A percentile compares a stretch with the other conserved stretches of the same genome.
These are phyloP conservation scores for Solanum chiquidenum DNA, from an alignment of 257 asterid genomes.

Conservation along the genomic window DNA sequence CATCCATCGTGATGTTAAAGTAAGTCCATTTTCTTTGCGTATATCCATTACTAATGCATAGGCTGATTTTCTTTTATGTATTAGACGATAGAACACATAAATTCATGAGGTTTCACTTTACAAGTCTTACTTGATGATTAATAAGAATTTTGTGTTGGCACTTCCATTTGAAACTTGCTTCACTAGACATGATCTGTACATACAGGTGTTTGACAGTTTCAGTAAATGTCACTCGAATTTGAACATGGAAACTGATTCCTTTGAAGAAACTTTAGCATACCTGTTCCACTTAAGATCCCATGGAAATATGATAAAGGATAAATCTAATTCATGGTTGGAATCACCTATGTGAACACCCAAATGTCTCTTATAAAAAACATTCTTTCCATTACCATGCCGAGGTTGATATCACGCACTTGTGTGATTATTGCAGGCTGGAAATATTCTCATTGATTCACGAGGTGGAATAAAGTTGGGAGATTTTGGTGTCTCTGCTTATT, in stretches of 20 bases:
- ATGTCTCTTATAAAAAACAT: not conserved
- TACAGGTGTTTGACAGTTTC: not conserved
- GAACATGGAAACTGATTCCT: not conserved
- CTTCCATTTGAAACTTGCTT: not conserved
- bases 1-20: conserved; percentile 96
- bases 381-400: not conserved
- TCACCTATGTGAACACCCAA: not conserved
- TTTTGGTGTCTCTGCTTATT: conserved; percentile 97
- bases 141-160: not conserved
- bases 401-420: not conserved
- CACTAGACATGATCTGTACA: not conserved
- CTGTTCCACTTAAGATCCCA: not conserved
- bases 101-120: not conserved
- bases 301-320: not conserved
- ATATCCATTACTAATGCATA: not conserved
- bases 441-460: conserved; percentile 72
- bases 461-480: conserved; percentile 94
- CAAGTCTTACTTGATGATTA: not conserved
- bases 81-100: not conserved
- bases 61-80: not conserved
- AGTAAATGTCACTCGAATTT: not conserved
- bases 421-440: conserved; percentile 63
- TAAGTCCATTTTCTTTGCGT: conserved; percentile 19
- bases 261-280: not conserved
- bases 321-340: not conserved